Evolutionary conservation across 2,329 filamentous ascomycete species (phyloP).

Genomic region (Arthroderma sp.): DNA sequence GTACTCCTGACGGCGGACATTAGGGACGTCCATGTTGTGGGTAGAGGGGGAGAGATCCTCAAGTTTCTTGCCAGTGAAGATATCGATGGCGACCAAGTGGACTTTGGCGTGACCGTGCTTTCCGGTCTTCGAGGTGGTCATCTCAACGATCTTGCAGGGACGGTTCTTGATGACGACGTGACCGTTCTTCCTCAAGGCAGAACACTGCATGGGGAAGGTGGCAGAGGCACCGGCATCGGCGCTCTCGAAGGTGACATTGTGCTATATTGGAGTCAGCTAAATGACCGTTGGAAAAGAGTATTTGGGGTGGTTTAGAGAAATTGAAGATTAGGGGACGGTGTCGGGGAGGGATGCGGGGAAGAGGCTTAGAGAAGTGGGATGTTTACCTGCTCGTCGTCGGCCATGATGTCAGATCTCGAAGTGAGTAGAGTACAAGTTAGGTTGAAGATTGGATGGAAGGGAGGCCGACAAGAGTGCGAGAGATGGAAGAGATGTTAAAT

Average conservation of each 20-base stretch:
- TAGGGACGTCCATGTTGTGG: slow-evolving; percentile 76
- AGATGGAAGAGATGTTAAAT: slow-evolving; percentile 14
- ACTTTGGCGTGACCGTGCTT: slow-evolving; percentile 99
- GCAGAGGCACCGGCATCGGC: slow-evolving; percentile 90
- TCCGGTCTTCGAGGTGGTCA: slow-evolving; percentile 99
- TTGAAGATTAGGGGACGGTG: too few species aligned
- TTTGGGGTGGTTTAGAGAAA: neutral
- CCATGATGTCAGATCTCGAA: slow-evolving; percentile 43
- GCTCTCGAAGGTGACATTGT: slow-evolving; percentile 74
- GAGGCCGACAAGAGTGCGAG: slow-evolving; percentile 16
- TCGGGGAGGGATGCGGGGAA: slow-evolving; percentile 19
- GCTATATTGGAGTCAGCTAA: slow-evolving; percentile 33
- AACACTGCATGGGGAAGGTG: slow-evolving; percentile 98
- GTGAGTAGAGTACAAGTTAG: slow-evolving; percentile 13
- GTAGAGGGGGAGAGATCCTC: slow-evolving; percentile 98
- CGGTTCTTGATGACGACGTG: slow-evolving; percentile 97
- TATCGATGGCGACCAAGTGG: slow-evolving; percentile 93
- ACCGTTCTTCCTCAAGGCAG: slow-evolving; percentile 98
- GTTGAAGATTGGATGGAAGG: slow-evolving; percentile 11
- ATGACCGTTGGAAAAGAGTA: neutral
- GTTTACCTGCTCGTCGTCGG: slow-evolving; percentile 55
- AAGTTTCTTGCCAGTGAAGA: slow-evolving; percentile 99
- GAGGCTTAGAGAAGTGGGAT: slow-evolving; percentile 15
- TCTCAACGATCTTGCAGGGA: slow-evolving; percentile 99
- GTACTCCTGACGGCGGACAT: slow-evolving; percentile 82